phyloP scores from a whole-genome alignment of 768 basidiomycete genomes.

The Russula olivacea region DNA sequence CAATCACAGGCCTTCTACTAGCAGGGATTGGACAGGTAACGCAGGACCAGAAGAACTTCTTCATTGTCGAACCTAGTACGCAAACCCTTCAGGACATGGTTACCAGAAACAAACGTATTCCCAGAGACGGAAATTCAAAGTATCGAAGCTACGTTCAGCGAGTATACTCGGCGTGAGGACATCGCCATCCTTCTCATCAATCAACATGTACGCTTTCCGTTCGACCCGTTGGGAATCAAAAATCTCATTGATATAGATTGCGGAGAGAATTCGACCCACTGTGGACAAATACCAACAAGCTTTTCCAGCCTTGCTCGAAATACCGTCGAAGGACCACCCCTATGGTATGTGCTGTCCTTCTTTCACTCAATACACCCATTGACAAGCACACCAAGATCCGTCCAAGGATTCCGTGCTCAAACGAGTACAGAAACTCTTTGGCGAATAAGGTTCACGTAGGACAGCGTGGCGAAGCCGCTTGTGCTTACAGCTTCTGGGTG shows the following conservation, averaged over 20 bases:
- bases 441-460: slow-evolving; percentile 52
- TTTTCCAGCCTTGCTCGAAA: slow-evolving; percentile 95
- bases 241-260: slow-evolving; percentile 53
- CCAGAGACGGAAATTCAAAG: slow-evolving; percentile 85
- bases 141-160: slow-evolving; percentile 90
- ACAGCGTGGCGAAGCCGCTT: not conserved
- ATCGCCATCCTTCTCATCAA: slow-evolving; percentile 96
- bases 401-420: slow-evolving; percentile 94
- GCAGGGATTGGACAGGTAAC: slow-evolving; percentile 93
- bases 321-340: slow-evolving; percentile 97
- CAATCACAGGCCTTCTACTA: slow-evolving; percentile 90
- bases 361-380: slow-evolving; percentile 19
- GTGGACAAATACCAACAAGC: slow-evolving; percentile 95
- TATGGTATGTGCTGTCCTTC: slow-evolving; percentile 58
- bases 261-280: slow-evolving; percentile 92
- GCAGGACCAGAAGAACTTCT: slow-evolving; percentile 93
- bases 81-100: not conserved
- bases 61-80: slow-evolving; percentile 87
- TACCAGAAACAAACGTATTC: not conserved
- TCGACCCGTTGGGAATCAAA: not conserved
- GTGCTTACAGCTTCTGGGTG: not conserved
- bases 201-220: slow-evolving; percentile 71
- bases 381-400: slow-evolving; percentile 56
- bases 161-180: slow-evolving; percentile 91
- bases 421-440: slow-evolving; percentile 93